Conservation (phyloP, 2,329 filamentous ascomycete genomes). For the Verticillium alfalfae region DNA sequence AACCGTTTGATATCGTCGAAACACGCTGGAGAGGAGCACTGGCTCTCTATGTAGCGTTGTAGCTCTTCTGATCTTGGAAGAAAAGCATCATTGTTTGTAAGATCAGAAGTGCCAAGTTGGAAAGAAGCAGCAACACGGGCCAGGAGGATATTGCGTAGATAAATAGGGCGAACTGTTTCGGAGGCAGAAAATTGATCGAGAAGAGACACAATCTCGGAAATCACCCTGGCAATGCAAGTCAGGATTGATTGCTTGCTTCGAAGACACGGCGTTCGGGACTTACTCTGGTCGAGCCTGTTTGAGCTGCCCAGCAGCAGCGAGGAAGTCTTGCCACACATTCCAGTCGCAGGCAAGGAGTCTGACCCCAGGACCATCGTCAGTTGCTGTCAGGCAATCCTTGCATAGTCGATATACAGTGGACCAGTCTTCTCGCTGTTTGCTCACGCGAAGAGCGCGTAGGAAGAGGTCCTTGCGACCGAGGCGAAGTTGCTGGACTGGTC, state of each 20-base stretch:
- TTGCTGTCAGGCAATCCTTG: slow-evolving; percentile 31
- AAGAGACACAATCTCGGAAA: slow-evolving; percentile 6
- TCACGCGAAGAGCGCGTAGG: slow-evolving; percentile 29
- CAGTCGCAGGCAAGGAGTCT: slow-evolving; percentile 41
- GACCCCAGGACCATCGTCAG: slow-evolving; percentile 25
- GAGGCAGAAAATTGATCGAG: slow-evolving; percentile 7
- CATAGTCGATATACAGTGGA: slow-evolving; percentile 36
- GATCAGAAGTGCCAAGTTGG: slow-evolving; percentile 16
- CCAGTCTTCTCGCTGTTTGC: slow-evolving; percentile 35
- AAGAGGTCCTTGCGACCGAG: slow-evolving; percentile 42
- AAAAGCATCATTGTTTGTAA: background rate
- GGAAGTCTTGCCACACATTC: slow-evolving; percentile 31
- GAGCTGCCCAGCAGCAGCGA: slow-evolving; percentile 28
- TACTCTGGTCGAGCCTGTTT: slow-evolving; percentile 26
- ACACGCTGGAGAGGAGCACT: slow-evolving; percentile 29
- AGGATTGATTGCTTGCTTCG: background rate
- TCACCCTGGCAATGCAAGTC: background rate
- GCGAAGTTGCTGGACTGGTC: slow-evolving; percentile 36
- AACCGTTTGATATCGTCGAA: slow-evolving; percentile 44
- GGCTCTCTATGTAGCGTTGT: slow-evolving; percentile 26
- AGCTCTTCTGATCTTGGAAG: slow-evolving; percentile 18
- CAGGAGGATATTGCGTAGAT: slow-evolving; percentile 30
- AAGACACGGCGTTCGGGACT: background rate
- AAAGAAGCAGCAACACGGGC: slow-evolving; percentile 32
- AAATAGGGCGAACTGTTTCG: slow-evolving; percentile 22